phyloP scores from a whole-genome alignment of 768 basidiomycete genomes.

The Pleurotus ostreatus region DNA sequence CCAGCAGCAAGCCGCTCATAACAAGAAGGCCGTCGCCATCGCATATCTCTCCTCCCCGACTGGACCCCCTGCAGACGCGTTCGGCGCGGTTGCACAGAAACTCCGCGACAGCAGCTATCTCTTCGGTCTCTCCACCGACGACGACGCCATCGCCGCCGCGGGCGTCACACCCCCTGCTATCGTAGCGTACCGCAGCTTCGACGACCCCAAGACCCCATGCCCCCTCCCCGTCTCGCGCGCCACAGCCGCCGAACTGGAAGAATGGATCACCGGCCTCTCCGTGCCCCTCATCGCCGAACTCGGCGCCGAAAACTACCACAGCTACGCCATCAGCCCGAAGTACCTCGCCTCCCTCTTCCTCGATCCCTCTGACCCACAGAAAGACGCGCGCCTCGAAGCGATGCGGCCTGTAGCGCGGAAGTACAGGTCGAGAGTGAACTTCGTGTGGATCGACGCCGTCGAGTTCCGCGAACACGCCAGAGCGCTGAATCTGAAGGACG shows the following conservation, averaged over 20 bases:
- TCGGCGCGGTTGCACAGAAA: slow-evolving; percentile 74
- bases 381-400: slow-evolving; percentile 58
- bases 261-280: slow-evolving; percentile 80
- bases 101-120: slow-evolving; percentile 80
- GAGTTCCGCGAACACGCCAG: slow-evolving; percentile 90
- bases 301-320: slow-evolving; percentile 86
- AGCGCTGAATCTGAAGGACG: slow-evolving; percentile 80
- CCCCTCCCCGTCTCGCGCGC: slow-evolving; percentile 58
- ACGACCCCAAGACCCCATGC: slow-evolving; percentile 72
- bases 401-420: slow-evolving; percentile 76
- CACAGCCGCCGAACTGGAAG: slow-evolving; percentile 57
- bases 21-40: slow-evolving; percentile 71
- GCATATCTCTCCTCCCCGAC: slow-evolving; percentile 77
- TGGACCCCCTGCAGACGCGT: slow-evolving; percentile 67
- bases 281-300: slow-evolving; percentile 91
- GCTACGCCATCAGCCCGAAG: slow-evolving; percentile 76
- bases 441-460: slow-evolving; percentile 93
- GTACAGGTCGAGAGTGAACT: slow-evolving; percentile 87
- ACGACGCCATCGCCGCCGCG: slow-evolving; percentile 60
- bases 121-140: slow-evolving; percentile 82
- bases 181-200: slow-evolving; percentile 89
- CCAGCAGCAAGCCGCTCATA: slow-evolving; percentile 44
- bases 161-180: slow-evolving; percentile 79
- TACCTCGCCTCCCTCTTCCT: slow-evolving; percentile 95
- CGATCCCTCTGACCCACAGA: slow-evolving; percentile 61